phyloP scores from a whole-genome alignment of 2,329 filamentous ascomycete genomes.

The Verticillium tricorpus region DNA sequence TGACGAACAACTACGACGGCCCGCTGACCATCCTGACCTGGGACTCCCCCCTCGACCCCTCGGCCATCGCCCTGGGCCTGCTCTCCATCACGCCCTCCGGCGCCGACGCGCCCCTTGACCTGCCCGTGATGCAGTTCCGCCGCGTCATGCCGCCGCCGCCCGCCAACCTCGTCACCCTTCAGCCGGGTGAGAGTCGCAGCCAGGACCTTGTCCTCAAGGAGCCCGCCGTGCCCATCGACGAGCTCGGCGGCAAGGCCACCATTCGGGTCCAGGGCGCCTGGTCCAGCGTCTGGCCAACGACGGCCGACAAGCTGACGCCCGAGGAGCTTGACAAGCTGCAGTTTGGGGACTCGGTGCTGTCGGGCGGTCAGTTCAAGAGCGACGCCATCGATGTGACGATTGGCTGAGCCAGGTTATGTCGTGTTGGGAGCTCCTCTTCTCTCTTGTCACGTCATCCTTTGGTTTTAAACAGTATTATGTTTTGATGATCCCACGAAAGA shows the following conservation, averaged over 20 bases:
- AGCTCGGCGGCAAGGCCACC: conserved; percentile 24
- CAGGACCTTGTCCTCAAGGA: conserved; percentile 32
- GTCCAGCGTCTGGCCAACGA: conserved; percentile 28
- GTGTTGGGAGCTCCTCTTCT: background rate
- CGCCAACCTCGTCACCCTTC: conserved; percentile 33
- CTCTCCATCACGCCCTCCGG: conserved; percentile 32
- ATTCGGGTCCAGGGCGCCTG: conserved; percentile 33
- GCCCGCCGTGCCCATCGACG: conserved; percentile 27
- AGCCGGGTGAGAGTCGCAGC: conserved; percentile 27
- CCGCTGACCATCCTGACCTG: conserved; percentile 38
- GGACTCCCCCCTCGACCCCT: conserved; percentile 39
- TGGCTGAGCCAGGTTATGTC: background rate
- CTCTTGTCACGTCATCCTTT: background rate
- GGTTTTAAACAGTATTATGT: too few species aligned
- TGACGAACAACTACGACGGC: conserved; percentile 33
- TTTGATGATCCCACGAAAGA: too few species aligned
- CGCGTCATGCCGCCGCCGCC: conserved; percentile 34
- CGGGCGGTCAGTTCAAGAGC: conserved; percentile 9
- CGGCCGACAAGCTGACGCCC: conserved; percentile 10
- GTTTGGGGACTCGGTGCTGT: conserved; percentile 9
- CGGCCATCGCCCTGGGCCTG: conserved; percentile 36
- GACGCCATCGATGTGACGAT: conserved; percentile 8
- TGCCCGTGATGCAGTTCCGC: conserved; percentile 31
- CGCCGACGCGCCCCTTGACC: conserved; percentile 25
- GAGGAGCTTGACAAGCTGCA: conserved; percentile 10